These are phyloP conservation scores for Selaginella moellendorffii DNA, from an alignment of 75 land plant genomes.

Conservation along the genomic window DNA sequence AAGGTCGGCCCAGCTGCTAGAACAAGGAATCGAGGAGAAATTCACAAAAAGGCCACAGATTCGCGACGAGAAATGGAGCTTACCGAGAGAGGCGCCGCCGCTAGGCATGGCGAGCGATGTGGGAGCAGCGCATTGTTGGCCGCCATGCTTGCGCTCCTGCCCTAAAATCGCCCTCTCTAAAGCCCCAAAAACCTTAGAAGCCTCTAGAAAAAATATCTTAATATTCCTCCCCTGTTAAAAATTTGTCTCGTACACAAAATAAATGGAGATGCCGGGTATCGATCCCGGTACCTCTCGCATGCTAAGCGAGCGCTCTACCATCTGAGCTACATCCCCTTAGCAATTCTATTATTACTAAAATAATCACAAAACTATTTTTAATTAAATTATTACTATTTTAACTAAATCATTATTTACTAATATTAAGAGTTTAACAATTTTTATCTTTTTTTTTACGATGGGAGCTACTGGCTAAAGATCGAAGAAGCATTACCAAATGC, in stretches of 20 bases:
- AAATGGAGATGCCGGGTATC: constrained; percentile 8
- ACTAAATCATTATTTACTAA: no score
- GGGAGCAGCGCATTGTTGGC: not conserved
- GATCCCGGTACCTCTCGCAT: constrained; percentile 11
- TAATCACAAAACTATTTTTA: no score
- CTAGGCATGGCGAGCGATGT: not conserved
- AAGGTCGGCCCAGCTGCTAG: constrained; percentile 1
- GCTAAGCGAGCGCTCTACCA: constrained; percentile 12
- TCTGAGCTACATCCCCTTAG: constrained; percentile 12
- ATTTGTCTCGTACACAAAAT: no score
- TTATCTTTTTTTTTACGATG: no score
- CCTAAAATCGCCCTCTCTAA: not conserved
- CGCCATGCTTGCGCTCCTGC: not conserved
- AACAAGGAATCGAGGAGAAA: not conserved
- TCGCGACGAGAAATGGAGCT: not conserved
- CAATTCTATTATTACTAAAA: no score
- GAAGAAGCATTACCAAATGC: no score
- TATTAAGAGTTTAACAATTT: no score
- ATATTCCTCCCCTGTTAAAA: no score
- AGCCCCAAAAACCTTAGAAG: not conserved
- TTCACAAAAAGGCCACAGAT: not conserved
- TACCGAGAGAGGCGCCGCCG: not conserved
- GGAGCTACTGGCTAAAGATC: no score
- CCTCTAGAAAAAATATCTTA: not conserved
- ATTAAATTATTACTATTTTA: no score